Evolutionary conservation across 768 basidiomycete genomes (phyloP), one percentile per base, ranked within the genome.

Genomic region (Galerina sulciceps): DNA sequence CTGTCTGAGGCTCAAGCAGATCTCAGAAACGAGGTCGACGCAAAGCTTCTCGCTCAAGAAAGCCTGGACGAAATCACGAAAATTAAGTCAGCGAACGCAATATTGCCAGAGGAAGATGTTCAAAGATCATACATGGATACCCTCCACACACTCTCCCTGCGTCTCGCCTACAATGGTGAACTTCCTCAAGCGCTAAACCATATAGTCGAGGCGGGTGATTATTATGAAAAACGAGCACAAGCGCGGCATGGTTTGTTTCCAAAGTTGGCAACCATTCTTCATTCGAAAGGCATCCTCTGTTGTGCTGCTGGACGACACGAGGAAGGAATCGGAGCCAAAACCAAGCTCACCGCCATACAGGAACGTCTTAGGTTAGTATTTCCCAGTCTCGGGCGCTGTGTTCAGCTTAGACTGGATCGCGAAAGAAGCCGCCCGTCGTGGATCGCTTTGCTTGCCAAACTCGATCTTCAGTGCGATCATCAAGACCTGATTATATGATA

Each of bases 281-380:
- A 53, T n/a, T 22, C 37, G 6, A 10, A 44, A 10, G 53, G 53
- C 1, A 22, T 62, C 6, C 26, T 57, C 35, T 43, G 50, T 55
- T 62, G 61, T 22, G 49, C 57, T 4, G 20, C 18, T 9, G 57
- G 53, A n/a, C 20, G 36, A 26, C 61, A 58, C 26, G 53, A 55
- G 13, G 57, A 58, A 36, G 61, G 61, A 1, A 35, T 38, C 22
- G 23, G 18, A 14, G 46, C 47, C 17, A 37, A 23, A 42, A 42
- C 2, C 10, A n/a, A 15, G 14, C 41, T 54, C 10, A 35, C 13
- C 2, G 17, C 13, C 18, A 15, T 59, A 2, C 23, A 41, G 22
- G 34, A 26, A n/a, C 53, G 47, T 2, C 52, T 59, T 1, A 1
- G 31, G 13, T 26, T 34, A 13, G 26, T 20, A 11, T 34, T 48